A percentile compares a stretch with the other conserved stretches of the same genome.
These are phyloP conservation scores for Camellia sinensis DNA, from an alignment of 148 eudicot species.

Conservation along the genomic window DNA sequence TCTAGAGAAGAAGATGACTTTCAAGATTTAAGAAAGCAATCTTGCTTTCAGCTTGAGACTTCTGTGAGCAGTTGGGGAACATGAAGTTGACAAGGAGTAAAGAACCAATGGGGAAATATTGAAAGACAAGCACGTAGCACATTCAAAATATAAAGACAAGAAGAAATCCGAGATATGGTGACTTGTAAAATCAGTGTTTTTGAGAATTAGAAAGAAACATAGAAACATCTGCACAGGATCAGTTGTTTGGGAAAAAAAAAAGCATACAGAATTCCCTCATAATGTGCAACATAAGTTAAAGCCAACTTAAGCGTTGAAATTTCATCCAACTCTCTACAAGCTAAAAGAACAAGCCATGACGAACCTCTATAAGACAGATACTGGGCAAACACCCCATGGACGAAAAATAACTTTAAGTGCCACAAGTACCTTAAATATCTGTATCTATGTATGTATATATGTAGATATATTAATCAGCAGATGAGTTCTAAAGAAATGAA, in stretches of 20 bases:
- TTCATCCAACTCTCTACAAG: constrained; percentile 29
- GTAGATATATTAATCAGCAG: constrained; percentile 17
- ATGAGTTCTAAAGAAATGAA: constrained; percentile 13
- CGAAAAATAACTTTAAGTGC: constrained; percentile 13
- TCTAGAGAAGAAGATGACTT: no score
- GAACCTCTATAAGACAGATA: constrained; percentile 17
- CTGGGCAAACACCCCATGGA: constrained; percentile 21
- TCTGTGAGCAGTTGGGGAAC: no score
- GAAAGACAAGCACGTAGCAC: background rate
- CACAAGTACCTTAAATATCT: constrained; percentile 27
- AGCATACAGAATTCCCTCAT: constrained; percentile 9
- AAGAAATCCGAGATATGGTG: background rate
- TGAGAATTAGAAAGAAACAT: constrained; percentile 20
- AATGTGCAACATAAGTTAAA: constrained; percentile 14
- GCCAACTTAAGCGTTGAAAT: constrained; percentile 15
- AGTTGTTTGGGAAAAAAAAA: constrained; percentile 14
- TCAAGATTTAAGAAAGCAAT: no score
- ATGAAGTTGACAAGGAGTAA: no score
- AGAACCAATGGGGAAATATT: background rate
- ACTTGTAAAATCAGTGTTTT: background rate
- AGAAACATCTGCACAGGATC: constrained; percentile 12
- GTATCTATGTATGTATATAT: constrained; percentile 19
- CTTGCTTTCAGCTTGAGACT: no score
- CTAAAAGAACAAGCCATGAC: constrained; percentile 11
- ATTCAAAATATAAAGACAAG: background rate